Evolutionary conservation across 2,329 filamentous ascomycete genomes (phyloP), one percentile per base, ranked within the genome.

Genomic region (Pseudopyrenochaeta lycopersici): DNA sequence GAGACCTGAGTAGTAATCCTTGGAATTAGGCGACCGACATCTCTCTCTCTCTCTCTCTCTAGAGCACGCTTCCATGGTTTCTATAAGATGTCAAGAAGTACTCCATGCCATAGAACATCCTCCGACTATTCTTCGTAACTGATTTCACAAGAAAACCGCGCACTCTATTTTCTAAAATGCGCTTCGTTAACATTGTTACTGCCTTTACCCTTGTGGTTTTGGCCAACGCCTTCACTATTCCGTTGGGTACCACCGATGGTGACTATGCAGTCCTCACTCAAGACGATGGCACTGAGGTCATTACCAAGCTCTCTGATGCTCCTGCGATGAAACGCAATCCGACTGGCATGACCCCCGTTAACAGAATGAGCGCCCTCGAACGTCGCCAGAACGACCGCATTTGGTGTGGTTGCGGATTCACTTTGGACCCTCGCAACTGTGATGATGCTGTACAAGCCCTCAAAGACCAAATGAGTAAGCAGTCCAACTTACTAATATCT

Each of bases 341-440:
- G 7, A 38, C 36, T 10, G 42, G 39, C 15, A 31, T 49, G 6
- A 23, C 29, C 15, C 38, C 38, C 23, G n/a, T 23, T 11, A 41
- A 30, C 27, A 11, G 35, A 36, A 18, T 18, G 23, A 27, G 9
- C 23, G 23, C 23, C 9, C 50, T 53, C 44, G 36, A 43, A 17
- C 20, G 14, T 15, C 50, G 45, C 15, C 17, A 27, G n/a, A 21
- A 18, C 17, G 39, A 30, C 21, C 50, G 35, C 5, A 33, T 49
- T 12, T 53, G 45, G 44, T 53, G 50, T 15, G 50, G 50, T 30
- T 53, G 50, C 38, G 44, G 50, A 21, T 46, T 31, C 50, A 39
- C 35, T 30, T 20, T 53, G 30, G 39, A 45, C 49, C 40, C n/a
- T 14, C 41, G 43, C n/a, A 31, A 53, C 43, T 48, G 44, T 31